Base-by-base conservation (phyloP, 495 filamentous ascomycete species). In the Daldinia grandis region DNA sequence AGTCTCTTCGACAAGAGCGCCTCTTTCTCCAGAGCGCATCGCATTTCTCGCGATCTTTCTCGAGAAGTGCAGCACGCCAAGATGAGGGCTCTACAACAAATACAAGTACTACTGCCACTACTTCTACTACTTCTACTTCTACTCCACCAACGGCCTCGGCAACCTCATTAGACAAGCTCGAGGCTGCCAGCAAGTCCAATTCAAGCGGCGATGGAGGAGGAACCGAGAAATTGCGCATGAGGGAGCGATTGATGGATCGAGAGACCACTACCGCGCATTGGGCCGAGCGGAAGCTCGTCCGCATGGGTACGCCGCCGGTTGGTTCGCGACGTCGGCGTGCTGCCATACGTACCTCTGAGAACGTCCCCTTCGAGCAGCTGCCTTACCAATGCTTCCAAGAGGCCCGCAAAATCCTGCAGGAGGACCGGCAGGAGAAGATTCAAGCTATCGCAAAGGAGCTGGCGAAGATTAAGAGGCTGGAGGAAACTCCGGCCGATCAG, bases 321-420 rank as follows among this genome's bases (percentile, higher is more conserved):
- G 93, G 93, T 51, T 96, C 93, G 54, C 88, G 92, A 69, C 89
- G 94, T 83, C 91, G 94, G 59, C 88, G 94, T 75, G 92, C 89
- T 4, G 91, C 91, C 5, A 78, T 96, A 67, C 88, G 88, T 66
- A 83, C 84, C 19, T 87, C 90, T 9, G 81, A 85, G 66, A 87
- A 90, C 67, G 83, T 97, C 62, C 95, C 95, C 53, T 98, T 99
- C 80, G 91, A 95, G 79, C 91, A 94, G 76, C 81, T 97, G 68
- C 94, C 94, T 35, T 97, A 96, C 81, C 94, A 98, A 84, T 95
- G 92, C 77, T 99, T 97, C 86, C 95, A 99, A 80, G 92, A 97
- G 80, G 95, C 95, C 42, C 90, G 94, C 60, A 91, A 92, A 74
- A 78, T 98, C 37, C 84, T 99, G 47, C 84, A 85, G 57, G 86